Base-by-base conservation (phyloP, 257 asterid species). In the Fraxinus americana region DNA sequence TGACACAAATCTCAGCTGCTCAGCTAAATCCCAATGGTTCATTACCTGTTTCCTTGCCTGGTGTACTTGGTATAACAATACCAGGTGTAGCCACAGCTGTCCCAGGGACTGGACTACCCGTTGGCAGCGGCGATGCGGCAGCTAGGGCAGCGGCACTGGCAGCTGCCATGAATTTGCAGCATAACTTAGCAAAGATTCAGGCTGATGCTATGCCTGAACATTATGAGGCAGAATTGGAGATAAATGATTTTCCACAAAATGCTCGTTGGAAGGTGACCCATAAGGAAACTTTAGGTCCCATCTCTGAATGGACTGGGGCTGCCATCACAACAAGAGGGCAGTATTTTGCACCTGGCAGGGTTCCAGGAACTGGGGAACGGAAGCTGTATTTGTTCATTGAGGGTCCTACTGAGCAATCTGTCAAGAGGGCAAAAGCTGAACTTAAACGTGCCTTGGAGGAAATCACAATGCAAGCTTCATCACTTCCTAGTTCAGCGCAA, bases 231-330 rank as follows among this genome's bases (percentile, higher is more conserved):
- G 98, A 92, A 73, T 79, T 94, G 87, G 98, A 94, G 79, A 94
- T 94, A 32, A 94, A 94, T 52, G 97, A 94, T 81, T 94, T 94
- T 39, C 98, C 97, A 2, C 98, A 94, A 83, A 91, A 94, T 85
- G 97, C 98, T 39, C 94, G 98, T 25, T 94, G 98, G 98, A 94
- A 91, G 89, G 97, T 94, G 78, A 94, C 98, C 1, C 98, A 94
- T 83, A 94, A 94, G 84, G 98, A 94, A 77, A 94, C 98, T 14
- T 81, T 94, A 69, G 97, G 97, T 41, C 98, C 98, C 8, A 94
- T 94, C 21, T 92, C 98, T 38, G 98, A 94, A 3, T 94, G 94
- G 94, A 92, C 98, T 1, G 98, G 98, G 74, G 97, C 98, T 77
- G 98, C 98, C 41, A 92, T 94, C 72, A 94, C 98, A 39, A 92